These are phyloP conservation scores for Penicillium sp. DNA, from an alignment of 2,329 filamentous ascomycete genomes.

Conservation along the genomic window DNA sequence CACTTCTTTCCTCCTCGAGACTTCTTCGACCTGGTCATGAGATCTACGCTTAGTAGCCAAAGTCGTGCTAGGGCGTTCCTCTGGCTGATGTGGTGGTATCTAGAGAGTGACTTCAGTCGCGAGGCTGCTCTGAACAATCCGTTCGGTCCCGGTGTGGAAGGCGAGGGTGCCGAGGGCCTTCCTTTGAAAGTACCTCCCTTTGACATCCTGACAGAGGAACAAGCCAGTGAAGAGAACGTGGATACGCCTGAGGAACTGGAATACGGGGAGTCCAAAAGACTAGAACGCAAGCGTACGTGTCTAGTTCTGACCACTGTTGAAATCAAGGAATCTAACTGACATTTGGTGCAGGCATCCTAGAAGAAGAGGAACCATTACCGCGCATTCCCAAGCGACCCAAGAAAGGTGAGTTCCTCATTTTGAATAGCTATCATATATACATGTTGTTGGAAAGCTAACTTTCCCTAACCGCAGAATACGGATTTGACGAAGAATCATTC, in stretches of 20 bases:
- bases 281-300: conserved; percentile 47
- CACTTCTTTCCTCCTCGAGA: conserved; percentile 84
- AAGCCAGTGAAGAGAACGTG: conserved; percentile 51
- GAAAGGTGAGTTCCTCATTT: conserved; percentile 33
- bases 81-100: conserved; percentile 99
- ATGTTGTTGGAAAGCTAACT: neutral
- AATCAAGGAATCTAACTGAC: conserved; percentile 8
- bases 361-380: conserved; percentile 48
- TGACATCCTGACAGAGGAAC: conserved; percentile 48
- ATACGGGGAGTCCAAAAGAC: conserved; percentile 49
- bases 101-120: conserved; percentile 90
- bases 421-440: neutral
- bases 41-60: conserved; percentile 73
- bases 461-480: conserved; percentile 20
- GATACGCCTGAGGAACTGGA: conserved; percentile 49
- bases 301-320: neutral
- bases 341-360: conserved; percentile 40
- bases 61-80: conserved; percentile 86
- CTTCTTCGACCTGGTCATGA: conserved; percentile 97
- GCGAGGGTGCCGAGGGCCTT: conserved; percentile 43
- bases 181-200: conserved; percentile 49
- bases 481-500: conserved; percentile 36
- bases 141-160: conserved; percentile 62
- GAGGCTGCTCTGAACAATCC: conserved; percentile 88
- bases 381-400: conserved; percentile 46